Base-by-base conservation (phyloP, 768 basidiomycete genomes). In the Agrocybe pediades region DNA sequence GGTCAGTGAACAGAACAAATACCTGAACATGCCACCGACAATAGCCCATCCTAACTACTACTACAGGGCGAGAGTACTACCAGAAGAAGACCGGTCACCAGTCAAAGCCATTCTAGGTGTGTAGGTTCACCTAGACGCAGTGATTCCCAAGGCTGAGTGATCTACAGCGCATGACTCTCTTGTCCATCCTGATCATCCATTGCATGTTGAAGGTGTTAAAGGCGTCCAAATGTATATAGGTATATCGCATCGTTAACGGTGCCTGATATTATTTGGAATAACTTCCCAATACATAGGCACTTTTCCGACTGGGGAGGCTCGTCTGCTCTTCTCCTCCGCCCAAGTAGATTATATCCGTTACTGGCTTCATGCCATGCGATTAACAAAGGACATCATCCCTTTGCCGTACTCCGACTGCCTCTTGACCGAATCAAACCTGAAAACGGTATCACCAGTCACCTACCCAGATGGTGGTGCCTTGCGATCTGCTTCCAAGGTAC, bases 281-380 rank as follows among this genome's bases (percentile, higher is more conserved):
- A 40, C 30, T 9, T 39, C 13, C 11, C 16, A 45, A 40, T 43
- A 39, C 44, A 1, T 45, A 88, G 88, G 85, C 8, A 90, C 85
- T 0, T 78, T 91, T 49, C 72, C 75, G 23, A 86, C 79, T 45
- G 90, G 88, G 56, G 87, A 92, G 68, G 78, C 84, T 6, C 83
- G 92, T n/a, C 77, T 94, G 23, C 72, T 93, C 46, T 91, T 90
- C 65, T 88, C 92, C 21, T 90, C 87, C 15, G 84, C 84, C 6
- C 92, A 95, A 70, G 80, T 93, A 58, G 91, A 95, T 66, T 95
- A 92, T 68, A 68, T 89, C 17, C 78, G 90, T 47, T 92, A 93
- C 68, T 95, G 88, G 87, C 77, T 94, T 47, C 82, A 90, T 63
- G 83, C 85, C 1, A 85, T 87, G 79, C 72, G 78, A 53, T 74